Base-by-base conservation (phyloP, 2,329 filamentous ascomycete species). In the Diaporthe citriasiana region DNA sequence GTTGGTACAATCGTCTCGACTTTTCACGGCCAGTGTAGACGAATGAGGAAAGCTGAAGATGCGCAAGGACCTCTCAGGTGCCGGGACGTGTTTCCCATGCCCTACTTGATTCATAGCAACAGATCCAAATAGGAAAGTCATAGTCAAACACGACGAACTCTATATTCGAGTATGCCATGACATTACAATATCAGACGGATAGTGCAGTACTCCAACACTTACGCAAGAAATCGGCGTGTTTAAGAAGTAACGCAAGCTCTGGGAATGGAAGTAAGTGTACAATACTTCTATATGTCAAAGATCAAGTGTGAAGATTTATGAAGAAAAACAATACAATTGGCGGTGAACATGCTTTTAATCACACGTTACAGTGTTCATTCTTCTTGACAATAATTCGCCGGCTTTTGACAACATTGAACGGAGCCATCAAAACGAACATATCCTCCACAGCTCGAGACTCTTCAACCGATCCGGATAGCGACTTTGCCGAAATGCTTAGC, bases 401-500 rank as follows among this genome's bases (percentile, higher is more conserved):
- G 5, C 22, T 40, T 10, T 40, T 25, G n/a, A 8, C 22, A 38
- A 10, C 9, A 12, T 12, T 15, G 55, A 38, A n/a, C 10, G 27
- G 4, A 3, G 55, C 33, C 27, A 19, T 13, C 4, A 38, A n/a
- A n/a, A 3, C 8, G 19, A 33, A 38, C 12, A n/a, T 10, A 57
- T 38, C 7, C 3, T 4, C 0, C 22, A 2, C 19, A n/a, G n/a
- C n/a, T n/a, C n/a, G n/a, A 5, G 22, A 42, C 15, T 17, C 22
- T 19, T 78, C 78, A 84, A 60, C 81, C 79, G 55, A 88, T 83
- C 78, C 85, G 85, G 76, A 91, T 86, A 4, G 82, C 82, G 47
- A 90, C 77, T 80, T 91, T 91, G 66, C 89, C 89, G 72, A 90
- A 85, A 78, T 91, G 88, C 76, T 86, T 87, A 79, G 88, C 83